Percentiles rank a stretch among this genome's conserved stretches.
Evolutionary conservation across 2,329 filamentous ascomycete genomes (phyloP).

Genomic region (Stagonosporopsis chrysanthemi): DNA sequence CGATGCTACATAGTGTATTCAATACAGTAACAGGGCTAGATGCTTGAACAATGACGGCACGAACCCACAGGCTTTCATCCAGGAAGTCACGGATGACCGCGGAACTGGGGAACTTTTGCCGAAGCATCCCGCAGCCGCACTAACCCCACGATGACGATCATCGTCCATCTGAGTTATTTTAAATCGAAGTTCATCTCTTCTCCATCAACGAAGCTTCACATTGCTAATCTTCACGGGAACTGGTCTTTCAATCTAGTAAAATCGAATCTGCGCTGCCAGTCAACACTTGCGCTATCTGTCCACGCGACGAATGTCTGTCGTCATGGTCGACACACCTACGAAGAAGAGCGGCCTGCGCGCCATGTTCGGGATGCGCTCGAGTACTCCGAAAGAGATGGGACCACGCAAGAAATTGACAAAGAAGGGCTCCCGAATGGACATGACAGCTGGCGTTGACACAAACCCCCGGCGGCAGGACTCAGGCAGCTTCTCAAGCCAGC

Average conservation of each 20-base stretch:
- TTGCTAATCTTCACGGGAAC: neutral
- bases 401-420: slow-evolving; percentile 36
- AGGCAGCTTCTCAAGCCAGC: slow-evolving; percentile 32
- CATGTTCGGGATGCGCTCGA: slow-evolving; percentile 31
- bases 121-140: slow-evolving; percentile 15
- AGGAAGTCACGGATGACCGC: slow-evolving; percentile 9
- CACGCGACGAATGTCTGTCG: neutral
- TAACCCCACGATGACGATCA: slow-evolving; percentile 21
- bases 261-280: neutral
- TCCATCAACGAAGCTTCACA: neutral
- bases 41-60: neutral
- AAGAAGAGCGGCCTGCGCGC: slow-evolving; percentile 33
- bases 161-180: slow-evolving; percentile 15
- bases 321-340: slow-evolving; percentile 28
- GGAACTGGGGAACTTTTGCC: slow-evolving; percentile 10
- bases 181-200: slow-evolving; percentile 4
- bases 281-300: neutral
- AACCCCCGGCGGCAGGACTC: slow-evolving; percentile 33
- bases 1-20: neutral
- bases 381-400: slow-evolving; percentile 25
- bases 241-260: neutral
- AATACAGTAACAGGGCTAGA: neutral
- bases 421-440: slow-evolving; percentile 27
- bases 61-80: neutral
- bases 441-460: slow-evolving; percentile 10